Conservation (phyloP, 2,329 filamentous ascomycete genomes). For the Fusarium nodosum region DNA sequence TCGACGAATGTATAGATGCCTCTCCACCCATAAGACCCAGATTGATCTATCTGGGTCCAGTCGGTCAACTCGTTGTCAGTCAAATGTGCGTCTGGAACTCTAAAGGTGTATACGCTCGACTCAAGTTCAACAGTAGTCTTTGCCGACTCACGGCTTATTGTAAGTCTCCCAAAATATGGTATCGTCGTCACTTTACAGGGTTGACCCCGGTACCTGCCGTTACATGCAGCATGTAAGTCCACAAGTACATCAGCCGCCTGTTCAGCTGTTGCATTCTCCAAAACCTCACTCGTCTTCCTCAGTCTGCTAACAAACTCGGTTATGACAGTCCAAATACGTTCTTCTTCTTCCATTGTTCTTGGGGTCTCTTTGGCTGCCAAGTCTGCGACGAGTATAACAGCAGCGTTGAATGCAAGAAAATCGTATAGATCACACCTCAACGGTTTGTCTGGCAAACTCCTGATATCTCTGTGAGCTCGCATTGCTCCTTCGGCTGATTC, state of each 20-base stretch:
- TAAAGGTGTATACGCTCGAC: slow-evolving; percentile 18
- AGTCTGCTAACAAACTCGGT: neutral
- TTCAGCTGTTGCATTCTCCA: slow-evolving; percentile 9
- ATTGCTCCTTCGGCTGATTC: slow-evolving; percentile 59
- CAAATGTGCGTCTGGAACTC: slow-evolving; percentile 4
- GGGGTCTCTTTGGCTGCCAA: slow-evolving; percentile 47
- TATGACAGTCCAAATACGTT: slow-evolving; percentile 12
- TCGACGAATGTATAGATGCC: slow-evolving; percentile 10
- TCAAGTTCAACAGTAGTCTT: slow-evolving; percentile 16
- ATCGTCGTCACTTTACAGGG: slow-evolving; percentile 25
- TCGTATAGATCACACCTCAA: slow-evolving; percentile 60
- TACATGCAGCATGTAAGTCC: slow-evolving; percentile 15
- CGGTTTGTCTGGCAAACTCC: slow-evolving; percentile 45
- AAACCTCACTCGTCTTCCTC: slow-evolving; percentile 1
- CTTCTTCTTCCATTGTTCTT: slow-evolving; percentile 8
- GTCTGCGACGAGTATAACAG: slow-evolving; percentile 60
- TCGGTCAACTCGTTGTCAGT: slow-evolving; percentile 22
- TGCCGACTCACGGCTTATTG: neutral
- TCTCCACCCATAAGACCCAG: slow-evolving; percentile 21
- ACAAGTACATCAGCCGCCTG: slow-evolving; percentile 26
- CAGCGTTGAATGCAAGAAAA: slow-evolving; percentile 62
- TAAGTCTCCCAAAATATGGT: slow-evolving; percentile 35
- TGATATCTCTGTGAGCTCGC: slow-evolving; percentile 50
- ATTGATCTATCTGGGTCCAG: slow-evolving; percentile 12
- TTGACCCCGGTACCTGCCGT: slow-evolving; percentile 1